A percentile compares a stretch with the other conserved stretches of the same genome.
Evolutionary conservation across 75 land plant species (phyloP).

Genomic region (Sequoia sempervirens): DNA sequence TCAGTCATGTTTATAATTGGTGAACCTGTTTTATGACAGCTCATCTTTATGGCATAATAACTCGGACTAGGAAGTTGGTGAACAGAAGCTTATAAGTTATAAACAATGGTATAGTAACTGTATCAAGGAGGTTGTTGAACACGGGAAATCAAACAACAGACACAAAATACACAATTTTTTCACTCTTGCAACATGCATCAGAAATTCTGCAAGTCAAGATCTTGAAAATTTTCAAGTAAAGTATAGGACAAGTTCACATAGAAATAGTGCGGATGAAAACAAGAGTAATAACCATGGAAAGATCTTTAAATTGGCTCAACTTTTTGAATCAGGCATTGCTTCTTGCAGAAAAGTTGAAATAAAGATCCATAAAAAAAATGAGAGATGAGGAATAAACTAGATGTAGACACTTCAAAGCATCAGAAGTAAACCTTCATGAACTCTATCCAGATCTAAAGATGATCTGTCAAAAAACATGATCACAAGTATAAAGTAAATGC

Average conservation of each 20-base stretch:
- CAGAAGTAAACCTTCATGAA: not conserved
- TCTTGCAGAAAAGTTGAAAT: not conserved
- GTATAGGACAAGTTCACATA: not conserved
- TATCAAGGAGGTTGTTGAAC: not conserved
- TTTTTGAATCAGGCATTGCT: not conserved
- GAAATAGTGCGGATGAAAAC: not conserved
- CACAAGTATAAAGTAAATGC: not conserved
- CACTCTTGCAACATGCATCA: not conserved
- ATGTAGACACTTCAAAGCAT: not conserved
- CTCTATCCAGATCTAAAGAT: not conserved
- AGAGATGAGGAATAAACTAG: not conserved
- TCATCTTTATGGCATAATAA: not conserved
- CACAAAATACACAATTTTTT: not conserved
- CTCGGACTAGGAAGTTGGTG: not conserved
- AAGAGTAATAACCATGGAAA: not conserved
- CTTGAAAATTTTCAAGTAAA: not conserved
- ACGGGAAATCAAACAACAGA: not conserved
- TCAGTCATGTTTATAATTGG: not conserved
- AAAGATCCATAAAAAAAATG: not conserved
- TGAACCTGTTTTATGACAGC: too few species aligned
- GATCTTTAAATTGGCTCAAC: not conserved
- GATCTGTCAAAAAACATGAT: not conserved
- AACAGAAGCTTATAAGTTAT: not conserved
- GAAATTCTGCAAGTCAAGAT: not conserved
- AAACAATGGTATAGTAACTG: not conserved